Conservation (phyloP, 208 protist species). For the Trypanosoma vivax region DNA sequence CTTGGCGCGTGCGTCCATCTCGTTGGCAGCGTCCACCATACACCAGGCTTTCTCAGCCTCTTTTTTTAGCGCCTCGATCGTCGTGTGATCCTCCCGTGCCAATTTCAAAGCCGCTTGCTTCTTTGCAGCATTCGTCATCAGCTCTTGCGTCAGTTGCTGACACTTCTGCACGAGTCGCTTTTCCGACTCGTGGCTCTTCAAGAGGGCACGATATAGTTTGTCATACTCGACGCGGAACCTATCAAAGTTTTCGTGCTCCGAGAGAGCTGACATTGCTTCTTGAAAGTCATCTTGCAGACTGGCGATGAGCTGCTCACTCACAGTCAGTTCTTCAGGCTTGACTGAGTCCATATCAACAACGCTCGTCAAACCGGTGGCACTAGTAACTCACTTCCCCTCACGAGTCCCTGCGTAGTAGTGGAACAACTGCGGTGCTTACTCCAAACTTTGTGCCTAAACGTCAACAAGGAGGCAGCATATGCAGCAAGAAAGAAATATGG, state of each 20-base stretch:
- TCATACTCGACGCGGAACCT: constrained; percentile 97
- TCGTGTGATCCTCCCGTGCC: constrained; percentile 95
- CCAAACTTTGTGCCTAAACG: no score
- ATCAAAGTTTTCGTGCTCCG: constrained; percentile 90
- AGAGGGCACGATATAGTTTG: constrained; percentile 93
- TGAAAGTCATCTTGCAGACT: constrained; percentile 93
- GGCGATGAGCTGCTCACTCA: constrained; percentile 70
- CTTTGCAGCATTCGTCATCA: constrained; percentile 96
- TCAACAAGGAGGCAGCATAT: no score
- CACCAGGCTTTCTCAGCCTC: constrained; percentile 97
- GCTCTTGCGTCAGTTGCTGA: constrained; percentile 94
- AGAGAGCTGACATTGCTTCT: constrained; percentile 90
- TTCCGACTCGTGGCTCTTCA: constrained; percentile 96
- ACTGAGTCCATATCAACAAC: constrained; percentile 2
- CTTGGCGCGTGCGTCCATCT: constrained; percentile 94
- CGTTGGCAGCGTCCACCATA: constrained; percentile 95
- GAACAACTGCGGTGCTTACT: no score
- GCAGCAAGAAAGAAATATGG: no score
- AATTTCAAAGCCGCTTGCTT: constrained; percentile 96
- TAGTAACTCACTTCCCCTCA: not conserved
- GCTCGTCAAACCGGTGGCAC: not conserved
- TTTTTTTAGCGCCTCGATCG: constrained; percentile 95
- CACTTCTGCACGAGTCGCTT: constrained; percentile 94
- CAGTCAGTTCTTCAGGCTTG: constrained; percentile 45
- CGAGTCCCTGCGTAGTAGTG: no score